These are phyloP conservation scores for Colletotrichum sp. DNA, from an alignment of 2,329 filamentous ascomycete species.

Conservation along the genomic window DNA sequence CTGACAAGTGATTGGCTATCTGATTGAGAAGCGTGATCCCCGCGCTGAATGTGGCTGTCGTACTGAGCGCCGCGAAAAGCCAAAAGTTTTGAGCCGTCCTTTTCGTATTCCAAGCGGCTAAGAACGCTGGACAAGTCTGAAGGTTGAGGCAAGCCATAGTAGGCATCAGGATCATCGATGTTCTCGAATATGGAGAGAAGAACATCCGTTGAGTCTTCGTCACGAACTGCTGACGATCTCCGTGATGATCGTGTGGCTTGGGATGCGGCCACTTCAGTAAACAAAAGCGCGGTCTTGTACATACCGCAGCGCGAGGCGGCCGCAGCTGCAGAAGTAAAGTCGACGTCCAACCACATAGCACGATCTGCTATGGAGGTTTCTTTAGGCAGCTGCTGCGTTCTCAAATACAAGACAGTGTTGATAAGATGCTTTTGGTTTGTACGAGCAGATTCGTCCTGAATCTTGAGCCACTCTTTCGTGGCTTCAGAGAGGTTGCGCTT, in stretches of 20 bases:
- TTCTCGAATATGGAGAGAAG: conserved; percentile 86
- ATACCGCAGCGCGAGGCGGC: conserved; percentile 82
- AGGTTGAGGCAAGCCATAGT: conserved; percentile 86
- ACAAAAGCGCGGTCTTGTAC: conserved; percentile 84
- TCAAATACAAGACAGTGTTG: conserved; percentile 84
- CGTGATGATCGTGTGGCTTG: conserved; percentile 64
- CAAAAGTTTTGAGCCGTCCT: conserved; percentile 83
- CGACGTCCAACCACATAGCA: conserved; percentile 83
- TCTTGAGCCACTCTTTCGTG: conserved; percentile 67
- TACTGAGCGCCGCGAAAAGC: conserved; percentile 91
- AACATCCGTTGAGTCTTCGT: conserved; percentile 67
- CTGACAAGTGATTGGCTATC: conserved; percentile 76
- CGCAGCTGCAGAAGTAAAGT: conserved; percentile 71
- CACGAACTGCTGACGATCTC: conserved; percentile 65
- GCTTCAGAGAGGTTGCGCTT: conserved; percentile 70
- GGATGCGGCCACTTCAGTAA: conserved; percentile 75
- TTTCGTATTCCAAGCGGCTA: conserved; percentile 86
- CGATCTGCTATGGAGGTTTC: conserved; percentile 83
- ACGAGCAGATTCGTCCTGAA: conserved; percentile 33
- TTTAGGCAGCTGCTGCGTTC: conserved; percentile 75
- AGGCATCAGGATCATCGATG: conserved; percentile 94
- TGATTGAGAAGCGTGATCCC: conserved; percentile 56
- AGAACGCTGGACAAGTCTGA: conserved; percentile 80
- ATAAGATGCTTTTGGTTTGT: conserved; percentile 74
- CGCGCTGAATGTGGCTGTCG: conserved; percentile 78